Conservation (phyloP, 1,139 yeast genomes). For the Arxiozyma telluris region DNA sequence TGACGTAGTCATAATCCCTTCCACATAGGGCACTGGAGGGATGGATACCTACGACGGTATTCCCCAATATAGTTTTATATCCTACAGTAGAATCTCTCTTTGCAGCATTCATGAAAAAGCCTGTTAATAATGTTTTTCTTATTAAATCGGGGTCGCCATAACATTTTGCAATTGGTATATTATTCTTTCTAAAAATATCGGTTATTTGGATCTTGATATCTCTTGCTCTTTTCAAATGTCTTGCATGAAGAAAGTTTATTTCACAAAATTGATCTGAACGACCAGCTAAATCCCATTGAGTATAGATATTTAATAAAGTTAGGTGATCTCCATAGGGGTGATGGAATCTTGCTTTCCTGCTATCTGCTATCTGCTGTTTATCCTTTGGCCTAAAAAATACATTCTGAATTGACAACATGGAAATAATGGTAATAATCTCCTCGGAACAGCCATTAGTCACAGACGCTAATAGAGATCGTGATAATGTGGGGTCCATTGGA, state of each 20-base stretch:
- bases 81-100: conserved; percentile 69
- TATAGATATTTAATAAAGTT: conserved; percentile 72
- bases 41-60: conserved; percentile 74
- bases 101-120: conserved; percentile 81
- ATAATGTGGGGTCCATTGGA: conserved; percentile 91
- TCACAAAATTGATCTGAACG: conserved; percentile 69
- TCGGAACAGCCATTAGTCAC: conserved; percentile 70
- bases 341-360: conserved; percentile 62
- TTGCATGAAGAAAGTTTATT: conserved; percentile 71
- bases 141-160: conserved; percentile 55
- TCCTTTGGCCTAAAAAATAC: conserved; percentile 81
- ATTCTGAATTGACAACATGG: conserved; percentile 85
- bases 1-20: conserved; percentile 65
- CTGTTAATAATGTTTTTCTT: conserved; percentile 70
- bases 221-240: conserved; percentile 65
- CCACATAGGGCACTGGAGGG: conserved; percentile 80
- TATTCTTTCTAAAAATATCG: conserved; percentile 50
- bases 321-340: conserved; percentile 82
- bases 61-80: conserved; percentile 68
- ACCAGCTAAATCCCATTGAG: conserved; percentile 61
- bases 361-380: conserved; percentile 69
- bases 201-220: conserved; percentile 71
- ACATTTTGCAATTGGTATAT: conserved; percentile 48
- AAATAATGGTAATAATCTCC: conserved; percentile 74
- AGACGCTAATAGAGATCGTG: conserved; percentile 71